Base-by-base conservation (phyloP, 2,329 filamentous ascomycete species). In the Nemania sp. region DNA sequence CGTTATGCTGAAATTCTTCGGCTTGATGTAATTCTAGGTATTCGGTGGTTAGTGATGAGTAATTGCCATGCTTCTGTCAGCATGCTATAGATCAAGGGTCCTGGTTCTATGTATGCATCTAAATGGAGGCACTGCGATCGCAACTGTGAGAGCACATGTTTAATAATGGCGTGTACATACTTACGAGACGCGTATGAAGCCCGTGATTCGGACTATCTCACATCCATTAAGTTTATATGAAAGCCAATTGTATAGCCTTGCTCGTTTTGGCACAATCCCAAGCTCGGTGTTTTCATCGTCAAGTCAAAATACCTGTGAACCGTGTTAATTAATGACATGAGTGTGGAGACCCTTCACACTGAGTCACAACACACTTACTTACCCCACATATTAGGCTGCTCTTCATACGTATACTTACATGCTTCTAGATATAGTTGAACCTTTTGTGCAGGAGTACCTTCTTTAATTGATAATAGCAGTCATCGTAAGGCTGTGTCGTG, bases 1-100 rank as follows among this genome's bases (percentile, higher is more conserved):
- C 7, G 68, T 70, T 41, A 70, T 70, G 68, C 32, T 70, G 32
- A 62, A 58, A n/a, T 68, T 70, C 56, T 70, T 70, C 7, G 68
- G 64, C n/a, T 18, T 64, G 24, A 22, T 55, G 38, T 62, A 24
- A 41, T 22, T 41, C 2, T 38, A 32, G 5, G n/a, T 13, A 13
- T 3, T 7, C 18, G 15, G 38, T 5, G 3, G 15, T 13, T 11
- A 5, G 15, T 41, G 38, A 41, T 18, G 5, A 41, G 3, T 41
- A 11, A 18, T 18, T 13, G 6, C 15, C 38, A 5, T 6, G 45
- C 43, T 24, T 24, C 13, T 49, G 20, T 24, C 20, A 11, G 20
- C 27, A 27, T 26, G 10, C 15, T 26, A 13, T 26, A 26, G 47
- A 2, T 26, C 47, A 11, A 26, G 22, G 22, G 22, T 24, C 47